These are phyloP conservation scores for Rhizopus delemar DNA, from an alignment of 371 early-diverging fungal species.

Conservation along the genomic window DNA sequence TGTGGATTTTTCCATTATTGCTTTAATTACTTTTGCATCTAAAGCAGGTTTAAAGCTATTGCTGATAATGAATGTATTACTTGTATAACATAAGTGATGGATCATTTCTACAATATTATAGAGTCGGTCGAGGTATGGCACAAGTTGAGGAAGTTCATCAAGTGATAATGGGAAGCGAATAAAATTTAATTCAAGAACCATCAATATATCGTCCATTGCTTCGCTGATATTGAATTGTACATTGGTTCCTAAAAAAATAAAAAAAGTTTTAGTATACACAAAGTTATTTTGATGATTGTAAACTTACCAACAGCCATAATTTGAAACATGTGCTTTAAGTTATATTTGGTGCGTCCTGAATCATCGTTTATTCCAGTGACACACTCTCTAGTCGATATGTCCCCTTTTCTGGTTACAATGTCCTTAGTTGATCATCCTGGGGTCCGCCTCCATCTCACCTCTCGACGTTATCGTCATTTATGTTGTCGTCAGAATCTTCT, in stretches of 20 bases:
- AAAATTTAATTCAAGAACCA: constrained; percentile 17
- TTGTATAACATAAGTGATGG: constrained; percentile 14
- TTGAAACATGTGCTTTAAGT: constrained; percentile 14
- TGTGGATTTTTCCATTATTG: constrained; percentile 17
- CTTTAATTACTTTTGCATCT: constrained; percentile 16
- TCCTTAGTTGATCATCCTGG: too few species aligned
- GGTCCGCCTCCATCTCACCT: too few species aligned
- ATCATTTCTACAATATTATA: constrained; percentile 14
- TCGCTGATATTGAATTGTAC: constrained; percentile 17
- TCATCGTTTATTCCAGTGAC: too few species aligned
- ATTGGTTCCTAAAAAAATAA: constrained; percentile 16
- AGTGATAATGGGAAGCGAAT: constrained; percentile 16
- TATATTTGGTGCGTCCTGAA: too few species aligned
- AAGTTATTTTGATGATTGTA: constrained; percentile 13
- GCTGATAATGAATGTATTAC: constrained; percentile 14
- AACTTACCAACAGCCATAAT: constrained; percentile 18
- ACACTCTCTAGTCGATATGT: too few species aligned
- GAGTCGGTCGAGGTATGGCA: constrained; percentile 13
- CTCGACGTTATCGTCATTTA: too few species aligned
- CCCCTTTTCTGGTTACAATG: too few species aligned
- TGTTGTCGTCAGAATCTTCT: too few species aligned
- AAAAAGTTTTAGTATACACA: constrained; percentile 16
- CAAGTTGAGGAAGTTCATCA: constrained; percentile 19
- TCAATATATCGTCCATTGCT: constrained; percentile 10
- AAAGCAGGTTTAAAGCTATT: constrained; percentile 16